These are phyloP conservation scores for Ormosia semicastrata DNA, from an alignment of 306 rosid species.

Conservation along the genomic window DNA sequence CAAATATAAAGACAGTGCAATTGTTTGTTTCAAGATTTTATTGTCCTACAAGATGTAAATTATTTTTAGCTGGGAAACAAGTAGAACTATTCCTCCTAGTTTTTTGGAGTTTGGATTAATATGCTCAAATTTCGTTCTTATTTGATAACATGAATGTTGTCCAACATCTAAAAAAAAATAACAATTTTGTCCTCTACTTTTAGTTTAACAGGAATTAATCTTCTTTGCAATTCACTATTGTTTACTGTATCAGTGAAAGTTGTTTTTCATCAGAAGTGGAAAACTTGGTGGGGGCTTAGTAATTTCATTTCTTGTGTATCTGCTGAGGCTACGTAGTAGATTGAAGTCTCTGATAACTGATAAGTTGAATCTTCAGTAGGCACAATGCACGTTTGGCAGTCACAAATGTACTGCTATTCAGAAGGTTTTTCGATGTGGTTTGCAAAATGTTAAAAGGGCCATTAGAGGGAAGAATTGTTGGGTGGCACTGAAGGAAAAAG, in stretches of 20 bases:
- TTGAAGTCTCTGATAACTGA: neutral
- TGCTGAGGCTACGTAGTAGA: neutral
- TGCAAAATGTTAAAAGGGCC: neutral
- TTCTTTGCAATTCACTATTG: slow-evolving; percentile 1
- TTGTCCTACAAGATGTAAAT: slow-evolving; percentile 45
- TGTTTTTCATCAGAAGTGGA: neutral
- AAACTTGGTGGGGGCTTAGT: neutral
- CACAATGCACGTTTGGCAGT: neutral
- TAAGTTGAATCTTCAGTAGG: neutral
- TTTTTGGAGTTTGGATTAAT: slow-evolving; percentile 34
- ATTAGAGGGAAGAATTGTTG: neutral
- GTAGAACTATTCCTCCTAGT: slow-evolving; percentile 41
- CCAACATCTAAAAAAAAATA: slow-evolving; percentile 25
- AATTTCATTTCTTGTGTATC: neutral
- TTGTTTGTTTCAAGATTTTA: slow-evolving; percentile 49
- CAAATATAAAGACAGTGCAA: slow-evolving; percentile 39
- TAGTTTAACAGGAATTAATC: neutral
- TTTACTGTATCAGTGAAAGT: neutral
- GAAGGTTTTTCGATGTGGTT: neutral
- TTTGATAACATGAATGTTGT: slow-evolving; percentile 40
- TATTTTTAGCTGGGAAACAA: slow-evolving; percentile 48
- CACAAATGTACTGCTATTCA: neutral
- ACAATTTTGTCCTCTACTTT: slow-evolving; percentile 28
- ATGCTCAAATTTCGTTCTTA: slow-evolving; percentile 21
- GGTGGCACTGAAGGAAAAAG: neutral